phyloP scores from a whole-genome alignment of 2,329 filamentous ascomycete species.

The Trichoderma pleuroti region DNA sequence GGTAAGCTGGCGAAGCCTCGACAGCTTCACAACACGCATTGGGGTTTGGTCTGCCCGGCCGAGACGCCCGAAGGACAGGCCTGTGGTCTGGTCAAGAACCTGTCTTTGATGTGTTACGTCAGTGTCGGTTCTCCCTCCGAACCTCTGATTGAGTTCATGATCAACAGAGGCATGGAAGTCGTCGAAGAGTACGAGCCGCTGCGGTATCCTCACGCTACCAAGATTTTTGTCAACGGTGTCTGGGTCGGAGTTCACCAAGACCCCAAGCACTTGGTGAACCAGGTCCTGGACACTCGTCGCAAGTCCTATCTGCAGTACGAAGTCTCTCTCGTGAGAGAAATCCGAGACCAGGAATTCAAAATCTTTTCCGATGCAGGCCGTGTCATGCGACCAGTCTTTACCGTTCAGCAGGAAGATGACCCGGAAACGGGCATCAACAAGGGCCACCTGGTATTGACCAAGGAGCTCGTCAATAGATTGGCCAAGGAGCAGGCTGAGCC shows the following conservation, averaged over 20 bases:
- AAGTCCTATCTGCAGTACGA: constrained; percentile 84
- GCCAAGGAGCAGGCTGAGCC: constrained; percentile 71
- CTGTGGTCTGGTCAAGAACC: constrained; percentile 95
- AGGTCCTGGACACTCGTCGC: constrained; percentile 73
- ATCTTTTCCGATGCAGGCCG: constrained; percentile 96
- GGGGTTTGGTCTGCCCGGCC: constrained; percentile 94
- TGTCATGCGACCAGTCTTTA: constrained; percentile 90
- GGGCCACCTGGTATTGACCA: constrained; percentile 76
- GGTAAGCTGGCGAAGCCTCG: constrained; percentile 97
- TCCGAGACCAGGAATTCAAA: constrained; percentile 96
- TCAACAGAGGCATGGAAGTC: constrained; percentile 91
- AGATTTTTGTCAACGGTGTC: constrained; percentile 96
- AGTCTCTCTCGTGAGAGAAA: constrained; percentile 92
- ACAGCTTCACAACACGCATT: constrained; percentile 97
- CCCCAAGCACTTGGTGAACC: constrained; percentile 76
- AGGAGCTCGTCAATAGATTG: constrained; percentile 70
- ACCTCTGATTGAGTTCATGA: constrained; percentile 93
- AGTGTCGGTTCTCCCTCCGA: constrained; percentile 90
- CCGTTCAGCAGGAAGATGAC: constrained; percentile 84
- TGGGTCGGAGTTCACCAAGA: constrained; percentile 97
- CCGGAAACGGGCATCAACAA: constrained; percentile 55
- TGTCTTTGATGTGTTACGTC: constrained; percentile 97
- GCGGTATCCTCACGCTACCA: constrained; percentile 86
- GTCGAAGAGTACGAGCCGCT: constrained; percentile 90
- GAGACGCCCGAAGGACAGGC: constrained; percentile 98